These are phyloP conservation scores for Leptographium lundbergii DNA, from an alignment of 2,329 filamentous ascomycete genomes.

Conservation along the genomic window DNA sequence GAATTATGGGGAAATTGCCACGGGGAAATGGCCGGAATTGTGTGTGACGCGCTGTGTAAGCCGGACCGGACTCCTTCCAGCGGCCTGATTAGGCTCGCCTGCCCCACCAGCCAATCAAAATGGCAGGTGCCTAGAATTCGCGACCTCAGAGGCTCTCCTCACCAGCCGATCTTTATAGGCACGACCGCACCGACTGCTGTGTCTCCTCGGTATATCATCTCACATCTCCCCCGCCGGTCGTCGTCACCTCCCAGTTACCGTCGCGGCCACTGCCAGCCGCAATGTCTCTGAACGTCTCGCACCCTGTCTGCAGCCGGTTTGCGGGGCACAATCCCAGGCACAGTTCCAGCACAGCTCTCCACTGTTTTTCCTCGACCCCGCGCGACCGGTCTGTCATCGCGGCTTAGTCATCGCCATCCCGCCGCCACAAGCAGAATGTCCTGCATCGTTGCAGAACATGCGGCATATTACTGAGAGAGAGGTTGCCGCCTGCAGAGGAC, in stretches of 20 bases:
- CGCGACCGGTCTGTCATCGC: neutral
- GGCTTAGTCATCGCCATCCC: neutral
- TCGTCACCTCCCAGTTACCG: neutral
- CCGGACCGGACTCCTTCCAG: neutral
- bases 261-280: no score
- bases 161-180: neutral
- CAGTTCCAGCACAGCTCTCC: neutral
- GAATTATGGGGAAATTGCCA: neutral
- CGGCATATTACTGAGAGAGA: neutral
- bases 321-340: neutral
- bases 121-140: conserved; percentile 9
- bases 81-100: neutral
- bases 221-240: neutral
- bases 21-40: neutral
- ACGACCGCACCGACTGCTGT: neutral
- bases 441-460: neutral
- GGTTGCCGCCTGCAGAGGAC: neutral
- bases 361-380: neutral
- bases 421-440: no score
- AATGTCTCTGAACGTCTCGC: neutral
- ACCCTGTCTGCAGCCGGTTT: neutral
- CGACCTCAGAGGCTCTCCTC: conserved; percentile 5
- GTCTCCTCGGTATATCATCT: neutral
- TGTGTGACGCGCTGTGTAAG: neutral
- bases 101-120: conserved; percentile 11